A percentile compares a stretch with the other conserved stretches of the same genome.
phyloP scores from a whole-genome alignment of 1,284 basidiomycete species.

The Heterobasidion occidentale region DNA sequence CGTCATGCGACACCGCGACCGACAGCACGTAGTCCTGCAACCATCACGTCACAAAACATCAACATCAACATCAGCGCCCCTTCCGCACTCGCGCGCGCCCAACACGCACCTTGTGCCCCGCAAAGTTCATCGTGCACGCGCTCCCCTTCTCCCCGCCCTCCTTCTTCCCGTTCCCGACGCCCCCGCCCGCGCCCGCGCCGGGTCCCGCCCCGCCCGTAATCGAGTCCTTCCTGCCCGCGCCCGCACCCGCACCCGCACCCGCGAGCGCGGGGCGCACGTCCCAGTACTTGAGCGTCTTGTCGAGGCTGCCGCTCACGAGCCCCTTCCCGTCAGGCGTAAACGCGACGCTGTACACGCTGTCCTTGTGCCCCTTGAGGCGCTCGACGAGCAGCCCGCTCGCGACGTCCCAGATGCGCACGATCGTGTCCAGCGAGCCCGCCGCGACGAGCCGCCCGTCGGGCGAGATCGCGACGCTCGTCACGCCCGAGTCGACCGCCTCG shows the following conservation, averaged over 20 bases:
- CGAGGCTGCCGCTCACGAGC: constrained; percentile 63
- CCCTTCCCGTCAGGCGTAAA: constrained; percentile 69
- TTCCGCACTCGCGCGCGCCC: no score
- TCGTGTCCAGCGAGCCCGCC: constrained; percentile 67
- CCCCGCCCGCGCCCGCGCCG: constrained; percentile 13
- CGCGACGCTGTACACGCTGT: constrained; percentile 71
- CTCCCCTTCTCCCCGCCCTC: constrained; percentile 30
- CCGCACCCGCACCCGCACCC: neutral
- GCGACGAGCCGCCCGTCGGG: constrained; percentile 65
- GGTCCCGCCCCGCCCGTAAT: constrained; percentile 14
- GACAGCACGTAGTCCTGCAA: constrained; percentile 50
- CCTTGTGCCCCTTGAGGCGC: constrained; percentile 64
- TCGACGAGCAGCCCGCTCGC: constrained; percentile 60
- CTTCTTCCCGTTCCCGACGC: constrained; percentile 14
- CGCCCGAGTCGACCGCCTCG: constrained; percentile 51
- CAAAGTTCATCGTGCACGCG: constrained; percentile 54
- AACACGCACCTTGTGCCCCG: constrained; percentile 62
- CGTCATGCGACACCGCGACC: constrained; percentile 64
- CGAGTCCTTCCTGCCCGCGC: constrained; percentile 10
- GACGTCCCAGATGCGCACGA: constrained; percentile 71
- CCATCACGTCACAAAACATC: no score
- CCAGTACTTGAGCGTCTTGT: constrained; percentile 73
- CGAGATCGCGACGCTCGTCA: constrained; percentile 59
- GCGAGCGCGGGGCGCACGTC: constrained; percentile 32
- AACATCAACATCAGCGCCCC: no score